Base-by-base conservation (phyloP, 441 rosid species). In the Gossypium lobatum region DNA sequence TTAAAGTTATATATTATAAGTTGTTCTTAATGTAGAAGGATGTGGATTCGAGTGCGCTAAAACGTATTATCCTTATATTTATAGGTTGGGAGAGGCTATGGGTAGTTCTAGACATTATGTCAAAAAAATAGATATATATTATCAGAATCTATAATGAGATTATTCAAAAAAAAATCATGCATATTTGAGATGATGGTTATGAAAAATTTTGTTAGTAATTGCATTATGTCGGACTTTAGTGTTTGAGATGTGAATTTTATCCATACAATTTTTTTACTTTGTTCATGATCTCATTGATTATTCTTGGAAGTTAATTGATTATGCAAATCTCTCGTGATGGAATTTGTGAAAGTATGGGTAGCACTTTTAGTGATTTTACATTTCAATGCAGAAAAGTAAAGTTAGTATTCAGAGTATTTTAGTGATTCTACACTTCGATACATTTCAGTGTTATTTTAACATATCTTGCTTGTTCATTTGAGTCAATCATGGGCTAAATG, bases 371-470 rank as follows among this genome's bases (percentile, higher is more conserved):
- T 42, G 48, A 42, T 10, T 42, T 42, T 42, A 10, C 14, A 42
- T 42, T 42, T 42, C 48, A 42, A 42, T 42, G 0, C 48, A 42
- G 4, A 10, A 42, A 42, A 42, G 13, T 42, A 0, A 42, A 42
- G 14, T 42, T 42, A 42, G 13, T 9, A 0, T 42, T 42, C 48
- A 1, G 0, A 42, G 48, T 42, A 42, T 42, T 42, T 42, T 0
- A 42, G 0, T 42, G 14, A 42, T 10, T 42, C 0, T 10, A 1
- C 14, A 2, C 14, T 42, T 42, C 1, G 0, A 10, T 10, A 10
- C 48, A 42, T 0, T 42, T 42, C 3, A 10, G 1, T 42, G 3
- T 10, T 42, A 42, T 42, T 42, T 42, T 42, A 42, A 0, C 4
- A 10, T 42, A 42, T 42, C 3, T 10, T 42, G 14, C 14, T 42